Evolutionary conservation across 352 stramenopile species (phyloP).

Genomic region (Pythium insidiosum): DNA sequence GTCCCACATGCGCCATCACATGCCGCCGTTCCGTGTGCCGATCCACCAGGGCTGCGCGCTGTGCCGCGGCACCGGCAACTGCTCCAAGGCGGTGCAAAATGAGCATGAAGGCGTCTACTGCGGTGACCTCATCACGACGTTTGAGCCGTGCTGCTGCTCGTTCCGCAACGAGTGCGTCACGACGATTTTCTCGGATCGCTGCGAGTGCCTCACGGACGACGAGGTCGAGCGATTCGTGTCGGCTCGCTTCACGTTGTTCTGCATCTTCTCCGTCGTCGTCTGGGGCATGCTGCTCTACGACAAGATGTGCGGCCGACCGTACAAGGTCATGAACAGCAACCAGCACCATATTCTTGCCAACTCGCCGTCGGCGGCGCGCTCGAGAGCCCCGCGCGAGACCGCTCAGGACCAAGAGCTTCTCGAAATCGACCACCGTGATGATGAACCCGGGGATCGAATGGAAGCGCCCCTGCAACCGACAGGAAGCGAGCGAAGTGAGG

Average conservation of each 20-base stretch:
- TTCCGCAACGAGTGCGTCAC: constrained; percentile 74
- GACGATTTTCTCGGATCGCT: constrained; percentile 61
- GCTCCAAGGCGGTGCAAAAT: constrained; percentile 51
- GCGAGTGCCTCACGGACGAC: constrained; percentile 55
- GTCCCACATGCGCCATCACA: constrained; percentile 15
- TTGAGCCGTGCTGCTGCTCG: constrained; percentile 65
- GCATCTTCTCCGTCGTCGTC: constrained; percentile 44
- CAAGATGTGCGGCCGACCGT: constrained; percentile 62
- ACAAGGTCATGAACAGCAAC: constrained; percentile 79
- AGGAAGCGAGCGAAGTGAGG: too few species aligned
- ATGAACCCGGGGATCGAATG: too few species aligned
- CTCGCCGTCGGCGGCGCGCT: constrained; percentile 32
- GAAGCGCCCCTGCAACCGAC: too few species aligned
- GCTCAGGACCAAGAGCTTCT: constrained; percentile 18
- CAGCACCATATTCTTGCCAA: constrained; percentile 46
- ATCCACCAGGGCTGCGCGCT: constrained; percentile 40
- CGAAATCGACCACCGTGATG: constrained; percentile 9
- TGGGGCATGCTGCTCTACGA: constrained; percentile 62
- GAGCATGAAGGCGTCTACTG: constrained; percentile 49
- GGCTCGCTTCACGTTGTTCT: constrained; percentile 66
- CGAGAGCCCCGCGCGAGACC: constrained; percentile 11
- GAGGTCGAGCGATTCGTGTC: constrained; percentile 54
- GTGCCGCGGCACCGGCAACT: constrained; percentile 56
- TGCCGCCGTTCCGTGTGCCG: constrained; percentile 7
- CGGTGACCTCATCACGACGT: constrained; percentile 49